These are phyloP conservation scores for Hyphodiscus sp. DNA, from an alignment of 2,329 filamentous ascomycete species.

Conservation along the genomic window DNA sequence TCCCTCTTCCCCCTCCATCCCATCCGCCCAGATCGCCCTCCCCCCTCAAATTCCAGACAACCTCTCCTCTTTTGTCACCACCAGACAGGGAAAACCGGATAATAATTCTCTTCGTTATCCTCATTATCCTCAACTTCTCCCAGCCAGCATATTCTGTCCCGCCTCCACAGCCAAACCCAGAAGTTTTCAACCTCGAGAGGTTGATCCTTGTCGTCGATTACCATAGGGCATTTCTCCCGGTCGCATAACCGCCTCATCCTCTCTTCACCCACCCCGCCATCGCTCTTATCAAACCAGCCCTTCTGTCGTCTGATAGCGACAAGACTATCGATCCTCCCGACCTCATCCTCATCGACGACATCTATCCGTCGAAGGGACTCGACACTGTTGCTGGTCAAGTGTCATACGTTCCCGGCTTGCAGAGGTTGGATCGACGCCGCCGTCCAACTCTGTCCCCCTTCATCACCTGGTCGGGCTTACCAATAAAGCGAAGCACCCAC, in stretches of 20 bases:
- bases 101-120: neutral
- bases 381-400: slow-evolving; percentile 15
- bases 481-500: slow-evolving; percentile 4
- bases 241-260: neutral
- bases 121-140: neutral
- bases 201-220: neutral
- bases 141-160: neutral
- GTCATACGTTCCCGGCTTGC: slow-evolving; percentile 6
- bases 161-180: neutral
- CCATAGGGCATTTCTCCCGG: neutral
- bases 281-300: neutral
- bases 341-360: neutral
- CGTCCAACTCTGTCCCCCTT: neutral
- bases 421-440: slow-evolving; percentile 12
- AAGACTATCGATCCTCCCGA: neutral
- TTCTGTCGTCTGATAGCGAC: neutral
- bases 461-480: slow-evolving; percentile 3
- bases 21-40: neutral
- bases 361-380: neutral
- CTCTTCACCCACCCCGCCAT: neutral
- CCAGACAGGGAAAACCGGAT: neutral
- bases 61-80: neutral
- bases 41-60: too few species aligned
- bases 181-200: neutral
- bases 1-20: neutral